These are phyloP conservation scores for Botryosphaeria agaves DNA, from an alignment of 2,329 filamentous ascomycete genomes.

Conservation along the genomic window DNA sequence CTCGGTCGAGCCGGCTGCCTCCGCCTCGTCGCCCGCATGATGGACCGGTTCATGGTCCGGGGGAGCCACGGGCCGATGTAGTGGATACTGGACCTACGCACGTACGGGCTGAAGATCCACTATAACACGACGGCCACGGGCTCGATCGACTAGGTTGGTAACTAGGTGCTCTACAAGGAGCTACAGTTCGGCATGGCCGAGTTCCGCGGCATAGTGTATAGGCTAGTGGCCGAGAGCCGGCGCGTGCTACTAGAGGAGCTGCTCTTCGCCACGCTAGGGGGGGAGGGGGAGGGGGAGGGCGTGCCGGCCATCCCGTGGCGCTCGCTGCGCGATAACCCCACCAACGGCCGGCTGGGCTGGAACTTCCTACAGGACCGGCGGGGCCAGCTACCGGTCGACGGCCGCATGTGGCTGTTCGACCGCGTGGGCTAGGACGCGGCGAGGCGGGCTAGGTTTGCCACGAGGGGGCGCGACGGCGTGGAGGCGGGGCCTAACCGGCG, in stretches of 20 bases:
- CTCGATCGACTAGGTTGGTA: background rate
- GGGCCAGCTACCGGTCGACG: background rate
- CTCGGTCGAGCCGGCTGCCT: no score
- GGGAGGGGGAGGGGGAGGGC: background rate
- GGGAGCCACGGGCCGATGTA: conserved; percentile 1
- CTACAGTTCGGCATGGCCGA: background rate
- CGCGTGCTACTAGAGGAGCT: background rate
- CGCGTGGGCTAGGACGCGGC: background rate
- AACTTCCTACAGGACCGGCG: background rate
- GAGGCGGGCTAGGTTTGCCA: background rate
- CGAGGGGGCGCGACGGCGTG: background rate
- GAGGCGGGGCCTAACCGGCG: background rate
- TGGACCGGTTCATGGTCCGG: background rate
- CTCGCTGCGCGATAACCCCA: background rate
- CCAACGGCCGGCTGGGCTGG: background rate
- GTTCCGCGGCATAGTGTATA: conserved; percentile 1
- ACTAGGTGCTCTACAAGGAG: conserved; percentile 1
- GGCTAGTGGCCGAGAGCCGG: background rate
- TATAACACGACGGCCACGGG: conserved; percentile 1
- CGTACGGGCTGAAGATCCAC: conserved; percentile 1
- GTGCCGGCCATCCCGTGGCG: background rate
- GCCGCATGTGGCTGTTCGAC: background rate
- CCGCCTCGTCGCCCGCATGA: background rate
- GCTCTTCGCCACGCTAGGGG: background rate
- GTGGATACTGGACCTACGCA: conserved; percentile 1